Evolutionary conservation across 1,284 basidiomycete species (phyloP), one percentile per base, ranked within the genome.

Genomic region (Butyriboletus appendiculatus): DNA sequence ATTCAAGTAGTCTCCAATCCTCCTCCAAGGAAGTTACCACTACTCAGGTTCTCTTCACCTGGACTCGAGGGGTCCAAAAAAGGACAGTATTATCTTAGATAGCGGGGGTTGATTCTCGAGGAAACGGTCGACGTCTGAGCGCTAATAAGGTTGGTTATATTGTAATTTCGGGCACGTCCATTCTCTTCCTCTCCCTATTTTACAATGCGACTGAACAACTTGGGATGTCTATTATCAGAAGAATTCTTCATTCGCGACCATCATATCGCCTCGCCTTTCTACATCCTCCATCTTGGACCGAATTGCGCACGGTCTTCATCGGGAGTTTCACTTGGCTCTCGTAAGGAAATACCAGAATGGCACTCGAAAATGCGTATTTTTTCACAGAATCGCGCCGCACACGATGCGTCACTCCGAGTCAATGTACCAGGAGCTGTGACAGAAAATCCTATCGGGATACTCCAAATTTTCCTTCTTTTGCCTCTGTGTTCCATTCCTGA

Each of bases 401-500:
- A 28, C 22, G 40, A 30, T 10, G 12, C 38, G 10, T 47, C 38
- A 26, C 42, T 37, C 26, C 55, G 35, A 45, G 43, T 51, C 59
- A 47, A 48, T 51, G 50, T 38, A 4, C 30, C 9, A 34, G 39
- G 40, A 35, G 35, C 22, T 5, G 30, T 15, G 40, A 22, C 22
- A 11, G 50, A 57, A 52, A 49, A 49, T 58, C 54, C 6, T 26
- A 30, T 34, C 26, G 4, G 34, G 60, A 48, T 41, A 39, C 44
- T 39, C 52, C 33, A n/a, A n/a, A 28, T 10, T 5, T 22, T 18
- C 28, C 42, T 35, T 28, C 33, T 55, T 37, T 32, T 28, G 12
- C 6, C 18, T 16, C 15, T 33, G 10, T 62, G 10, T 62, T 62
- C 59, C 26, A 26, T 26, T 18, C 33, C 37, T 26, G 62, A 54